Base-by-base conservation (phyloP, 495 filamentous ascomycete genomes). In the Talaromyces proteolyticus region DNA sequence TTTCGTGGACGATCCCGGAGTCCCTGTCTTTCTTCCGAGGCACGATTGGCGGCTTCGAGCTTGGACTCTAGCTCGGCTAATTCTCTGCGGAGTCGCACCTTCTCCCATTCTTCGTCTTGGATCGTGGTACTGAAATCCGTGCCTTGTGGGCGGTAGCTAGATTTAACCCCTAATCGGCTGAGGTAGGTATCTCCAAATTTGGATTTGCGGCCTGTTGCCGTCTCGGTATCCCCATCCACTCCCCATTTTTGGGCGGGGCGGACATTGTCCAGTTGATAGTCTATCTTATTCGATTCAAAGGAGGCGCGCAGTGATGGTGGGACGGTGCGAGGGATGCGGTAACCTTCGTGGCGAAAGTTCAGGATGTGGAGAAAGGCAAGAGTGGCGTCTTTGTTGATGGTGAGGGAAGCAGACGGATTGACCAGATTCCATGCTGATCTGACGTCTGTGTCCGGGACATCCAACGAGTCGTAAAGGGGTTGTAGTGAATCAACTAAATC, bases 171-270 rank as follows among this genome's bases (percentile, higher is more conserved):
- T 34, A 98, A 72, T 22, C 93, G 85, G 54, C 84, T 88, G 41
- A 98, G 82, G 70, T 98, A 98, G 38, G 93, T 88, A 66, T 97
- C 92, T 46, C 93, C 93, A 65, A 98, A 98, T 65, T 92, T 95
- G 55, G 90, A 84, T 67, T 97, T 98, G 57, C 86, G 80, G 36
- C 89, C 89, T n/a, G 86, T 88, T 4, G 69, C 61, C 2, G 90
- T 96, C 53, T 82, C 77, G 23, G 89, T 86, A 57, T 89, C 86
- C 12, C 73, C 72, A 39, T 79, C 77, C 14, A 79, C 73, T 10
- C 82, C 86, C 83, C 85, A 92, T 57, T 78, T 77, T 48, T 81
- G 80, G 56, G 75, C 67, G 47, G 78, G 78, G 39, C 73, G 67
- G 17, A 80, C 76, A 57, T 85, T 84, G 65, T 95, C 90, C 44